Evolutionary conservation across 257 asterid genomes (phyloP).

Genomic region (Cruciata laevipes): DNA sequence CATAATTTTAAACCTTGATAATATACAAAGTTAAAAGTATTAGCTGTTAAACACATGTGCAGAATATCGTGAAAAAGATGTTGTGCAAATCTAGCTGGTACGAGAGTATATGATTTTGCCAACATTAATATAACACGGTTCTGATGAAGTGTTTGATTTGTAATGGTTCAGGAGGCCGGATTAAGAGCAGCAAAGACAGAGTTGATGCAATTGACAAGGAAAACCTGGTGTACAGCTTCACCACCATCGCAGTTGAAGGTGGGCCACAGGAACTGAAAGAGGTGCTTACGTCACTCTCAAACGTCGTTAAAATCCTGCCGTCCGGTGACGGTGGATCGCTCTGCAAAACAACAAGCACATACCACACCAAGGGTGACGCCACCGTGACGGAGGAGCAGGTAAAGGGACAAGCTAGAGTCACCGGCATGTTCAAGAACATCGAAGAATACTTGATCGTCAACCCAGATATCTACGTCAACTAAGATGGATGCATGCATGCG

Average conservation of each 20-base stretch:
- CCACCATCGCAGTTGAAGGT: constrained; percentile 30
- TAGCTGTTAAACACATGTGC: too few relatives aligned
- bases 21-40: too few relatives aligned
- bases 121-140: too few relatives aligned
- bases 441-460: constrained; percentile 24
- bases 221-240: constrained; percentile 30
- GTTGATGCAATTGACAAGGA: constrained; percentile 35
- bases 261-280: constrained; percentile 23
- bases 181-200: constrained; percentile 36
- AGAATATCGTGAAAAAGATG: too few relatives aligned
- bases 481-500: neutral
- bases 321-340: constrained; percentile 36
- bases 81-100: too few relatives aligned
- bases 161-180: neutral
- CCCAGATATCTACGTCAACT: constrained; percentile 8
- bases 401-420: constrained; percentile 5
- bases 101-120: too few relatives aligned
- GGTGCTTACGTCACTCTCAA: constrained; percentile 34
- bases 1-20: too few relatives aligned
- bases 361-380: constrained; percentile 29
- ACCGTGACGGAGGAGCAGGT: constrained; percentile 28
- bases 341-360: constrained; percentile 32
- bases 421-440: constrained; percentile 5
- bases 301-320: constrained; percentile 33
- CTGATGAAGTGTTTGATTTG: too few relatives aligned